Base-by-base conservation (phyloP, 495 filamentous ascomycete genomes). In the Pseudoneurospora amorphoporcata region DNA sequence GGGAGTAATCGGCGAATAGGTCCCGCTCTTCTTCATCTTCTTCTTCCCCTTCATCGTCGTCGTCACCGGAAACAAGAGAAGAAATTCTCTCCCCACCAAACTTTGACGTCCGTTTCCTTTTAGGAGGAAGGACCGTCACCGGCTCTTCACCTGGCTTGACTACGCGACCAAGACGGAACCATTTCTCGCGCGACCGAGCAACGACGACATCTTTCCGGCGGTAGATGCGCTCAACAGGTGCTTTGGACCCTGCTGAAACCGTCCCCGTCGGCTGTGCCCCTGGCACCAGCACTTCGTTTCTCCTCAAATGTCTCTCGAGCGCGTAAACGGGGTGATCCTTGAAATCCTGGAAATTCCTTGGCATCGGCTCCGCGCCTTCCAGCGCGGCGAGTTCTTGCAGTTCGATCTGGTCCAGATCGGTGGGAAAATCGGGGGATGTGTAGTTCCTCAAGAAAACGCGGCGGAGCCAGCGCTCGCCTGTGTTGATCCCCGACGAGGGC, bases 291-390 rank as follows among this genome's bases (percentile, higher is more conserved):
- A 94, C 90, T 81, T 99, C 92, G 75, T 95, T 90, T 23, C 90
- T 86, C 68, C 88, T 89, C n/a, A 99, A 81, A 82, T 98, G 94
- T 61, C 96, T 86, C 75, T 97, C 92, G 1, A 99, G 86, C 2
- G 92, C 94, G 76, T 94, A 98, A 65, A 92, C 81, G 0, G 96
- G 96, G 80, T 99, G 95, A 75, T 92, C 90, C 78, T 97, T 97
- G 81, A 98, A 96, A 76, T 98, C 95, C 61, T 90, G 88, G 19
- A 98, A 88, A 75, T 94, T 97, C 61, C 89, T 88, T 6, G 95
- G 95, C 90, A 99, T 94, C 5, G 92, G 91, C 77, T 99, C 95
- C 12, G 85, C 83, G 0, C 89, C 88, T 72, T 92, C 90, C 72
- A 87, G 88, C 8, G 87, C 85, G 0, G 88, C 85, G 4, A 99